A percentile compares a stretch with the other conserved stretches of the same genome.
Conservation (phyloP, 1,284 basidiomycete genomes). For the Ceratorhiza oryzae-sativae region DNA sequence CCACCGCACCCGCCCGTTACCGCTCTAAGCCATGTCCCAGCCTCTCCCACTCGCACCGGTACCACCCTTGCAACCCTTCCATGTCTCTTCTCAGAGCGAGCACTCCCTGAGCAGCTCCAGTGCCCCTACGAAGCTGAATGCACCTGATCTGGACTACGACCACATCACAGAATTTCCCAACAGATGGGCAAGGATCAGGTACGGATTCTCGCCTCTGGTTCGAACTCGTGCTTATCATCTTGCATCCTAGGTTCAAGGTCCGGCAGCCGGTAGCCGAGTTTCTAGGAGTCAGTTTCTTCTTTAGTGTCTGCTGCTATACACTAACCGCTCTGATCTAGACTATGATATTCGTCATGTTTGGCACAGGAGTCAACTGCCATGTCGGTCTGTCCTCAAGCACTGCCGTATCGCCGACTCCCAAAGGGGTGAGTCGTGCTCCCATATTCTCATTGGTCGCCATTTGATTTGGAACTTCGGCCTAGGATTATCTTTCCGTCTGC, state of each 20-base stretch:
- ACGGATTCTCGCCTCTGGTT: background rate
- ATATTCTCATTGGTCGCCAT: background rate
- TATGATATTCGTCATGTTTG: constrained; percentile 70
- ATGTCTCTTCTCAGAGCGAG: no score
- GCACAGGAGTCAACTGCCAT: constrained; percentile 69
- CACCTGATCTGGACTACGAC: no score
- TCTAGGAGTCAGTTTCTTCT: constrained; percentile 53
- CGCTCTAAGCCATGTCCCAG: no score
- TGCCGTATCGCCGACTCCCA: constrained; percentile 59
- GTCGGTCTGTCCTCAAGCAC: constrained; percentile 63
- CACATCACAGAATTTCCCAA: constrained; percentile 36
- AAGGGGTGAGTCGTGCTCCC: constrained; percentile 66
- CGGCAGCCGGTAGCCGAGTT: constrained; percentile 74
- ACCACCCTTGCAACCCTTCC: no score
- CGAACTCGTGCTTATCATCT: background rate
- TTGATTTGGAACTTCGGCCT: constrained; percentile 6
- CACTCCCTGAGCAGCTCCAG: no score
- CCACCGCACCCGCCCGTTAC: no score
- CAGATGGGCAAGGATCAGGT: constrained; percentile 36
- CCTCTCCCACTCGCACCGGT: no score
- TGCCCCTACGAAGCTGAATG: no score
- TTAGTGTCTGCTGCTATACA: background rate
- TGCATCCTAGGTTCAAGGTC: constrained; percentile 45
- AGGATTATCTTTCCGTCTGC: constrained; percentile 66
- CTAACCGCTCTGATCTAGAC: constrained; percentile 47